These are phyloP conservation scores for Fusarium beomiforme DNA, from an alignment of 2,329 filamentous ascomycete species.

Conservation along the genomic window DNA sequence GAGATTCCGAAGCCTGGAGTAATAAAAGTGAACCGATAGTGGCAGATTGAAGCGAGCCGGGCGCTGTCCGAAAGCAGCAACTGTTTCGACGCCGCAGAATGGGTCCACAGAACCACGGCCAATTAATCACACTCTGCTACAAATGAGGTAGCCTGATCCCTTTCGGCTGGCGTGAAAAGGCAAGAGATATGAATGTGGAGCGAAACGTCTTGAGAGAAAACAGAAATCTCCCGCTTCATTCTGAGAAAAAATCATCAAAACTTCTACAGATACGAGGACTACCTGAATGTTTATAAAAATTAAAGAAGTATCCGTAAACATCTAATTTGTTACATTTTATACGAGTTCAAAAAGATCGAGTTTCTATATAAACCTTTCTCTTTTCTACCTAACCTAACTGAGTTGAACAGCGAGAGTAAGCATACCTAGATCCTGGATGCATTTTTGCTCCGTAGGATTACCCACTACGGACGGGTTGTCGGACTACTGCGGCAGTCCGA, in stretches of 20 bases:
- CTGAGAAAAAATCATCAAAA: not conserved
- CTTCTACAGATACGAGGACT: no score
- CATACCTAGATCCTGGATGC: not conserved
- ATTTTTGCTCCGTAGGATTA: not conserved
- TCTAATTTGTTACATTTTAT: not conserved
- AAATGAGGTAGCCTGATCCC: not conserved
- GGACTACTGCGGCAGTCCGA: slow-evolving; percentile 39
- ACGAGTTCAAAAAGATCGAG: not conserved
- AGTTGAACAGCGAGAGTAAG: slow-evolving; percentile 8
- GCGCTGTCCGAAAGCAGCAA: slow-evolving; percentile 32
- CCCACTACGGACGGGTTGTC: slow-evolving; percentile 34
- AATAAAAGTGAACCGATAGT: slow-evolving; percentile 16
- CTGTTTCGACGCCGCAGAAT: slow-evolving; percentile 32
- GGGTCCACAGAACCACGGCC: slow-evolving; percentile 20
- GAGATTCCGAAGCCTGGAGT: slow-evolving; percentile 10
- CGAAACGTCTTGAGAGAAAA: not conserved
- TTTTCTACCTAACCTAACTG: not conserved
- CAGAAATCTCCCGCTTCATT: not conserved
- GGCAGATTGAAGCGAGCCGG: not conserved
- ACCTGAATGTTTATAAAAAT: no score
- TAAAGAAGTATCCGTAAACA: not conserved
- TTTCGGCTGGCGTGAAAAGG: not conserved
- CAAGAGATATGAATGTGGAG: slow-evolving; percentile 19
- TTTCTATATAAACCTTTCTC: not conserved
- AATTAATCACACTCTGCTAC: not conserved